Base-by-base conservation (phyloP, 495 filamentous ascomycete genomes). In the Daldinia bambusicola region DNA sequence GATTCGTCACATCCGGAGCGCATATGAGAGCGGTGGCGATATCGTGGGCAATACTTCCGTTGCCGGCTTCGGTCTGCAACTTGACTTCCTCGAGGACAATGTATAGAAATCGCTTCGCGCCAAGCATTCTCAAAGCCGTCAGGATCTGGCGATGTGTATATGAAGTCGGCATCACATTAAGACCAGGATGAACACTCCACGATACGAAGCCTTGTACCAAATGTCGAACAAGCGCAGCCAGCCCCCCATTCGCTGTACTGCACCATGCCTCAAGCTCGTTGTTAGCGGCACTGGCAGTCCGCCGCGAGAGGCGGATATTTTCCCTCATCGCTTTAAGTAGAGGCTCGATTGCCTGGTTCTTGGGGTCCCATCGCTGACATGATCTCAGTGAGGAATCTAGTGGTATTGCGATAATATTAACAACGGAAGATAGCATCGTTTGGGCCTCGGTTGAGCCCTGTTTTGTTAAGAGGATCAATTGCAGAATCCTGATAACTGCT, bases 121-220 rank as follows among this genome's bases (percentile, higher is more conserved):
- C 93, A 1, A 93, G 85, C 34, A 95, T 85, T n/a, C 87, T 86
- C 60, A 90, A 78, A 0, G 87, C 89, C 0, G 85, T 81, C 13
- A 92, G 80, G 6, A 95, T 78, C 62, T 93, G 92, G 13, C 91
- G 89, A 75, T 95, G 92, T 0, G 91, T 93, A 79, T 97, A 98
- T 13, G 85, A 84, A 1, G 91, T 87, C 7, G 93, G 91, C 40
- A 89, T 87, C 63, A 87, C 86, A 65, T 84, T 89, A 20, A 91
- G 82, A 7, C 86, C 86, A 0, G 87, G 85, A 59, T 88, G 85
- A 4, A 89, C 80, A 45, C 85, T 89, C 95, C 95, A 98, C 16
- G 89, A 80, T 1, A 91, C 81, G 0, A 97, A 86, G 5, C 83
- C 82, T 55, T 91, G 89, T 7, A 97, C 81, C 1, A 89, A 89